phyloP scores from a whole-genome alignment of 495 filamentous ascomycete species.

The Penicillium waksmanii region DNA sequence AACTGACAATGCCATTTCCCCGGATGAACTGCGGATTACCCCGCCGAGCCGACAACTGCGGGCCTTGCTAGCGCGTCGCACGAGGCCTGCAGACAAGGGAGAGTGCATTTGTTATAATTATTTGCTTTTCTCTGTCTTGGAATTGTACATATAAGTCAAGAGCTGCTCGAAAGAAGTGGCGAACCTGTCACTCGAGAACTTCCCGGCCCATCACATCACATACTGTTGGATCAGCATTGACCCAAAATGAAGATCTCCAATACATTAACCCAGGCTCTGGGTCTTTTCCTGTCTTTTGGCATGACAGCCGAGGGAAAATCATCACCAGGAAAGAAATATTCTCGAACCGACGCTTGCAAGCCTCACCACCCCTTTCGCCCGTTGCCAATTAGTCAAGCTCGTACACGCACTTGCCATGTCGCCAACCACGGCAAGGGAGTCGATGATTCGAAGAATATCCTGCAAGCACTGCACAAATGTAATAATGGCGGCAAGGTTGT shows the following conservation, averaged over 20 bases:
- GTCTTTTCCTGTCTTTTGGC: slow-evolving; percentile 29
- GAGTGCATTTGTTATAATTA: not conserved
- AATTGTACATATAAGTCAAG: not conserved
- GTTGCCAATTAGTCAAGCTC: slow-evolving; percentile 33
- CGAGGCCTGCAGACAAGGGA: not conserved
- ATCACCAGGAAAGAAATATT: slow-evolving; percentile 8
- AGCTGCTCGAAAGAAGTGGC: not conserved
- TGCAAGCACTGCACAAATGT: slow-evolving; percentile 61
- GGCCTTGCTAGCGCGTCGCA: slow-evolving; percentile 12
- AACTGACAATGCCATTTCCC: slow-evolving; percentile 23
- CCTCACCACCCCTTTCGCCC: slow-evolving; percentile 42
- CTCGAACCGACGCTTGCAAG: slow-evolving; percentile 33
- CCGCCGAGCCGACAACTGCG: slow-evolving; percentile 15
- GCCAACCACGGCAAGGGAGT: slow-evolving; percentile 42
- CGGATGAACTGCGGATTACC: slow-evolving; percentile 25
- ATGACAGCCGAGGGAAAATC: slow-evolving; percentile 22
- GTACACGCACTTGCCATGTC: slow-evolving; percentile 42
- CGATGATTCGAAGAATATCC: slow-evolving; percentile 63
- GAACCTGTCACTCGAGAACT: not conserved
- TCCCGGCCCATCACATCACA: not conserved
- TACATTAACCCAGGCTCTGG: slow-evolving; percentile 30
- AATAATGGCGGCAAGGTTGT: slow-evolving; percentile 70
- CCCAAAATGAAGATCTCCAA: slow-evolving; percentile 38
- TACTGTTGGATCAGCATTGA: not conserved
- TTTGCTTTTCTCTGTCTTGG: not conserved